These are phyloP conservation scores for Lecanosticta acicola DNA, from an alignment of 2,329 filamentous ascomycete species.

Conservation along the genomic window DNA sequence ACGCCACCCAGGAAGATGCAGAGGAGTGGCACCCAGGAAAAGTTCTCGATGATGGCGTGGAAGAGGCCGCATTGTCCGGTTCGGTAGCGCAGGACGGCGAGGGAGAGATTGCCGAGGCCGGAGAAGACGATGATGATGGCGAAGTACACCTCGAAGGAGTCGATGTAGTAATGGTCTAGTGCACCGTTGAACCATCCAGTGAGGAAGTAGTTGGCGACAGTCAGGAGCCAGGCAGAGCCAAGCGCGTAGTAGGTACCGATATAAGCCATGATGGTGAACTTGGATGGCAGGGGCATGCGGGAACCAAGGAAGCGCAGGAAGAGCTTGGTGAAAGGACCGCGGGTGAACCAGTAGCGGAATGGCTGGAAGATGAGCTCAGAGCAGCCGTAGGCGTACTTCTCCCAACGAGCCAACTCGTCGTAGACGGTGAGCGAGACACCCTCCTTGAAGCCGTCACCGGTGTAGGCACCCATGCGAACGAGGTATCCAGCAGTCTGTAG, in stretches of 20 bases:
- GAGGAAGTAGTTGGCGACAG: slow-evolving; percentile 67
- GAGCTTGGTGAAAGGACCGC: slow-evolving; percentile 71
- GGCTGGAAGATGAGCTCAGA: slow-evolving; percentile 79
- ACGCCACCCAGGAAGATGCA: slow-evolving; percentile 39
- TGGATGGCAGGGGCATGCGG: slow-evolving; percentile 68
- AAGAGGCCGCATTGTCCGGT: slow-evolving; percentile 58
- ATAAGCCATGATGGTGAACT: slow-evolving; percentile 70
- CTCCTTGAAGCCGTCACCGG: slow-evolving; percentile 72
- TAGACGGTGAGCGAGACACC: slow-evolving; percentile 80
- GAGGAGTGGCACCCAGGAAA: slow-evolving; percentile 60
- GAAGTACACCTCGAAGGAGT: slow-evolving; percentile 75
- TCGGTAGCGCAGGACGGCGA: slow-evolving; percentile 69
- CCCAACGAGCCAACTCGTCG: slow-evolving; percentile 78
- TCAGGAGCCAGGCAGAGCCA: slow-evolving; percentile 69
- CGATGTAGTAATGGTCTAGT: slow-evolving; percentile 74
- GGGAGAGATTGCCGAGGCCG: slow-evolving; percentile 64
- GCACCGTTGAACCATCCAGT: slow-evolving; percentile 72
- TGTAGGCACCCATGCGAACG: slow-evolving; percentile 67
- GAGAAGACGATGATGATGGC: slow-evolving; percentile 75
- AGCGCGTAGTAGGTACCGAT: slow-evolving; percentile 78
- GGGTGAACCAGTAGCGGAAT: slow-evolving; percentile 64
- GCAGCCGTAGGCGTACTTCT: slow-evolving; percentile 81
- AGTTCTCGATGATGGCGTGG: slow-evolving; percentile 45
- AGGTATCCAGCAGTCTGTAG: slow-evolving; percentile 68
- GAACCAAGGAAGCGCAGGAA: slow-evolving; percentile 70